phyloP scores from a whole-genome alignment of 768 basidiomycete genomes.

The Boletus subparvulus region DNA sequence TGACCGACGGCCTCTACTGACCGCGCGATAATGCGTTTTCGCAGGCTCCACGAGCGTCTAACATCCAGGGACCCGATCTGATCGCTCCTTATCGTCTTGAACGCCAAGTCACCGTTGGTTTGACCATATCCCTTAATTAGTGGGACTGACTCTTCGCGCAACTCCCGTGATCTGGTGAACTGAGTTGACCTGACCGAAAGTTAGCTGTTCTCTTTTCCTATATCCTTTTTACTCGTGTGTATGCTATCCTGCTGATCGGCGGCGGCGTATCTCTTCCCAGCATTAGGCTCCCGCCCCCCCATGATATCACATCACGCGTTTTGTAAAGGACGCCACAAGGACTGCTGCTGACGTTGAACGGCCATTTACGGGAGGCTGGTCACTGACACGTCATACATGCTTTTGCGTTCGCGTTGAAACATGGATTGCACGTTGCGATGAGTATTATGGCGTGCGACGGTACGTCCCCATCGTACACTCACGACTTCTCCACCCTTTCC shows the following conservation, averaged over 20 bases:
- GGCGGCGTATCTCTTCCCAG: slow-evolving; percentile 14
- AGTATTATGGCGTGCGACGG: slow-evolving; percentile 12
- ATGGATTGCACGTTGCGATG: slow-evolving; percentile 8
- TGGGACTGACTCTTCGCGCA: neutral
- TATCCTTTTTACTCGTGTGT: slow-evolving; percentile 14
- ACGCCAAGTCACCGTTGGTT: slow-evolving; percentile 13
- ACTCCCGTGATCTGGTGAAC: neutral
- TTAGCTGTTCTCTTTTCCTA: neutral
- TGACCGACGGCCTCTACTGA: neutral
- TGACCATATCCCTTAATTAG: neutral
- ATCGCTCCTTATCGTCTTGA: slow-evolving; percentile 13
- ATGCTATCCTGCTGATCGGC: slow-evolving; percentile 12
- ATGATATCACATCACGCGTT: neutral
- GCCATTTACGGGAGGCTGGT: neutral
- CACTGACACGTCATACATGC: neutral
- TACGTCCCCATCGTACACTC: neutral
- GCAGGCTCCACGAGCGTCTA: slow-evolving; percentile 1
- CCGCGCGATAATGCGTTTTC: neutral
- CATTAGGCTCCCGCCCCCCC: neutral
- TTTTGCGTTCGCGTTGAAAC: neutral
- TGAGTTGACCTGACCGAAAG: slow-evolving; percentile 6
- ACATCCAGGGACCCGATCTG: slow-evolving; percentile 12
- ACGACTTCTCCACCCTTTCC: neutral
- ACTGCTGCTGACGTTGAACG: neutral
- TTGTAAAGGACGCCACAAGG: slow-evolving; percentile 19